A percentile compares a stretch with the other conserved stretches of the same genome.
phyloP scores from a whole-genome alignment of 2,329 filamentous ascomycete species.

The Phialophora tarda region DNA sequence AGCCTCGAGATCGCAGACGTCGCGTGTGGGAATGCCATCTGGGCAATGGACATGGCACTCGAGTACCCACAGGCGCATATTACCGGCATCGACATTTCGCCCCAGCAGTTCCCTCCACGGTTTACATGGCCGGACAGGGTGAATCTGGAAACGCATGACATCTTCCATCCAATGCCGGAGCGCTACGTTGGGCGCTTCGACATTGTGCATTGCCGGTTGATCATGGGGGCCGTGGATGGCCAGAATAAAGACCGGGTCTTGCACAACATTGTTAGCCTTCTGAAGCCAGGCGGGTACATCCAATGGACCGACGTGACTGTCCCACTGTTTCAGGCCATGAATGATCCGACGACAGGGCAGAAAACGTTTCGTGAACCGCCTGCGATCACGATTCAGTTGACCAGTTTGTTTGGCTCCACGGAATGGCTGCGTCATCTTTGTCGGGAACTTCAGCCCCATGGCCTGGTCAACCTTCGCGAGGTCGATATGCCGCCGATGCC shows the following conservation, averaged over 20 bases:
- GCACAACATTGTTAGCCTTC: slow-evolving; percentile 8
- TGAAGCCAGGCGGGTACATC: slow-evolving; percentile 16
- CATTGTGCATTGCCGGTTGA: slow-evolving; percentile 25
- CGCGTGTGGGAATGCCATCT: slow-evolving; percentile 22
- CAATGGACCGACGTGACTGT: slow-evolving; percentile 17
- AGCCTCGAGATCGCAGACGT: slow-evolving; percentile 22
- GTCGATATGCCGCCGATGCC: slow-evolving; percentile 7
- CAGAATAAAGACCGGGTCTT: slow-evolving; percentile 18
- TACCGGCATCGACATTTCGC: slow-evolving; percentile 22
- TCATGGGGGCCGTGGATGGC: slow-evolving; percentile 12
- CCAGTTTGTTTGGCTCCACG: slow-evolving; percentile 6
- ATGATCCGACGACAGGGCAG: slow-evolving; percentile 1
- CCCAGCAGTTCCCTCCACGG: slow-evolving; percentile 21
- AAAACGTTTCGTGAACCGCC: slow-evolving; percentile 6
- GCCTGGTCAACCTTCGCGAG: background rate
- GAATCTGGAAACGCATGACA: slow-evolving; percentile 18
- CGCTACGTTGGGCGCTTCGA: slow-evolving; percentile 20
- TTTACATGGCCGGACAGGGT: slow-evolving; percentile 20
- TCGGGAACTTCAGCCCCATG: slow-evolving; percentile 8
- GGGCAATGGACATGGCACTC: slow-evolving; percentile 19
- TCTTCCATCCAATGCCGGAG: slow-evolving; percentile 16
- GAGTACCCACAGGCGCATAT: slow-evolving; percentile 16
- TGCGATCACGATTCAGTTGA: slow-evolving; percentile 1
- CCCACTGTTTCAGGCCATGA: slow-evolving; percentile 1
- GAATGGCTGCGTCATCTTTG: slow-evolving; percentile 12